These are phyloP conservation scores for Phytopythium chamaehyphon DNA, from an alignment of 352 stramenopile species.

Conservation along the genomic window DNA sequence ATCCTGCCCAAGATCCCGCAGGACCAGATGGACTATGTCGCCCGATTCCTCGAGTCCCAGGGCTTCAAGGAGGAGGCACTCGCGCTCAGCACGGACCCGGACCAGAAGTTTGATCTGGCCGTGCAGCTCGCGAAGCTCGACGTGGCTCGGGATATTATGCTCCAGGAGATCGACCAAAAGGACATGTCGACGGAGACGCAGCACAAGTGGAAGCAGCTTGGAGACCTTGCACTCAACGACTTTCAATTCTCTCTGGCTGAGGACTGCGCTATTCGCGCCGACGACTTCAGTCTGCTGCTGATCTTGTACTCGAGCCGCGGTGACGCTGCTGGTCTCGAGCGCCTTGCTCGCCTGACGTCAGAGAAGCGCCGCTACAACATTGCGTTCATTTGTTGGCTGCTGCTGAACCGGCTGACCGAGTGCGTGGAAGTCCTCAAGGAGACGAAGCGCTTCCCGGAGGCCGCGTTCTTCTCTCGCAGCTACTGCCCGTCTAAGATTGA, in stretches of 20 bases:
- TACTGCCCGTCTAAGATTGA: conserved; percentile 96
- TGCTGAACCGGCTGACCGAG: conserved; percentile 93
- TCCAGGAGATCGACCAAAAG: conserved; percentile 78
- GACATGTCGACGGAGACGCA: conserved; percentile 95
- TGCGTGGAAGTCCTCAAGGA: conserved; percentile 95
- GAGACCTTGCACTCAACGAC: conserved; percentile 90
- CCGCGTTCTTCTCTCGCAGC: conserved; percentile 97
- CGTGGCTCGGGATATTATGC: conserved; percentile 92
- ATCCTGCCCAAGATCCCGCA: conserved; percentile 94
- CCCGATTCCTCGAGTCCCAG: conserved; percentile 97
- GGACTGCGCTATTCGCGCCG: conserved; percentile 91
- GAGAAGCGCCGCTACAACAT: conserved; percentile 93
- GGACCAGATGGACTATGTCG: conserved; percentile 80
- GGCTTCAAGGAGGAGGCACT: conserved; percentile 98
- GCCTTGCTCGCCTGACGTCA: conserved; percentile 85
- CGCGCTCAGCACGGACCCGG: conserved; percentile 90
- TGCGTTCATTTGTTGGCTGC: conserved; percentile 94
- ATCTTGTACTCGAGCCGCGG: conserved; percentile 96
- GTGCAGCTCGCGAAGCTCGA: conserved; percentile 97
- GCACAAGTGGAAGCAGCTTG: conserved; percentile 97
- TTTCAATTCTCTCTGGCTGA: conserved; percentile 94
- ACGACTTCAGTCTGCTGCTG: conserved; percentile 96
- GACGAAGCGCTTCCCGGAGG: conserved; percentile 95
- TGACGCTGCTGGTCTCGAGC: conserved; percentile 90
- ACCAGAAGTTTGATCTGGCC: conserved; percentile 98